Base-by-base conservation (phyloP, 805 yeast species). In the Myxozyma lipomycoides region DNA sequence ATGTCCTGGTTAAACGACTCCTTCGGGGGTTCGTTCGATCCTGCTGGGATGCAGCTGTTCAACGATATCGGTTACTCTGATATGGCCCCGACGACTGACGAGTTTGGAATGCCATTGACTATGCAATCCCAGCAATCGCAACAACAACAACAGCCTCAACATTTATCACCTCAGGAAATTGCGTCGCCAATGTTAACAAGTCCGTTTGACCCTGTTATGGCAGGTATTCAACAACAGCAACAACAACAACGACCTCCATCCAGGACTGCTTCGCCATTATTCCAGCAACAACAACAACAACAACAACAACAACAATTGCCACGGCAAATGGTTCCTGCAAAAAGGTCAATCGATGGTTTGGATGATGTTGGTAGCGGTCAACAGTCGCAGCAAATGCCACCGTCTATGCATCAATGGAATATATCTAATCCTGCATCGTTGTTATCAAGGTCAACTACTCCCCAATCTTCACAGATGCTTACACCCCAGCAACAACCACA, bases 1-100 rank as follows among this genome's bases (percentile, higher is more conserved):
- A 49, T 49, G 52, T 49, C 52, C 21, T 49, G 52, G 52, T 38
- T 49, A 24, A 45, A 41, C 19, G 52, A 49, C 40, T 25, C 30
- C 46, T 38, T 37, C 38, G 18, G 48, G 24, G 46, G 52, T 18
- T 18, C 46, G 19, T 43, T 24, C 34, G 46, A 43, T 28, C n/a
- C 46, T 34, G 28, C 45, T 44, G 44, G 44, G 5, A 26, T 41
- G 36, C 44, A 41, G 36, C 45, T 44, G 25, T 49, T 44, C 41
- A 40, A 36, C 39, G 15, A 38, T 18, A 48, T 40, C 38, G 42
- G 42, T 3, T 49, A 44, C 42, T 10, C 49, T 23, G 24, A 24
- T 12, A 12, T 28, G 28, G 6, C 40, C 21, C 32, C 24, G 30
- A 21, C 34, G 28, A 25, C 28, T 22, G 39, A 17, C 30, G 40